Evolutionary conservation across 306 rosid species (phyloP), one percentile per base, ranked within the genome.

Genomic region (Hippophae gyantsensis): DNA sequence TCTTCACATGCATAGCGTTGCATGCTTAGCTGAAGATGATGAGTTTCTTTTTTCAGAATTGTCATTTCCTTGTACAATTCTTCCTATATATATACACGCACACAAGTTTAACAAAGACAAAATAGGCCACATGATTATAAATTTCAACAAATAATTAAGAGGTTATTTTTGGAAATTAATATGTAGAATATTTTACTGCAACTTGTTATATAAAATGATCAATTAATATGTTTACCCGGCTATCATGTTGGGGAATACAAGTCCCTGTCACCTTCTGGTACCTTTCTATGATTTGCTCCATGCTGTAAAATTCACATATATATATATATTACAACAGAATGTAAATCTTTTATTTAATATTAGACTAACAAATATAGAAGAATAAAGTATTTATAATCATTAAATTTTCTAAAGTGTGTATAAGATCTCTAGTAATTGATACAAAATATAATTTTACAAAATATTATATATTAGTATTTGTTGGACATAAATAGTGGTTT

Each of bases 261-360:
- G 8, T 49, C 26, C 53, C 53, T 49, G 53, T 49, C 7, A 13
- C 8, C 53, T 49, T 49, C 25, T 49, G 53, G 53, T 49, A 49
- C 8, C 53, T 49, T 49, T 49, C 53, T 13, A 49, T 49, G 53
- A 49, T 49, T 13, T 49, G 53, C 26, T 49, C 53, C 53, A 49
- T 49, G 3, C 53, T 49, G 26, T 49, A 48, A 10, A 10, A 49
- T 12, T 49, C n/a, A 49, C 18, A 49, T 5, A 49, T 12, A 48
- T 10, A 2, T 10, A 48, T 10, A 10, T 9, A 2, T 7, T 45
- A 45, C 23, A 18, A 18, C 23, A 18, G 23, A 18, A 18, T 18
- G 1, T 18, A 18, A 18, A 18, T 18, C 23, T 18, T 18, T 18
- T 18, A 18, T 18, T 18, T 18, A 18, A 18, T 18, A 18, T 18